phyloP scores from a whole-genome alignment of 495 filamentous ascomycete species.

The Xylaria cubensis region DNA sequence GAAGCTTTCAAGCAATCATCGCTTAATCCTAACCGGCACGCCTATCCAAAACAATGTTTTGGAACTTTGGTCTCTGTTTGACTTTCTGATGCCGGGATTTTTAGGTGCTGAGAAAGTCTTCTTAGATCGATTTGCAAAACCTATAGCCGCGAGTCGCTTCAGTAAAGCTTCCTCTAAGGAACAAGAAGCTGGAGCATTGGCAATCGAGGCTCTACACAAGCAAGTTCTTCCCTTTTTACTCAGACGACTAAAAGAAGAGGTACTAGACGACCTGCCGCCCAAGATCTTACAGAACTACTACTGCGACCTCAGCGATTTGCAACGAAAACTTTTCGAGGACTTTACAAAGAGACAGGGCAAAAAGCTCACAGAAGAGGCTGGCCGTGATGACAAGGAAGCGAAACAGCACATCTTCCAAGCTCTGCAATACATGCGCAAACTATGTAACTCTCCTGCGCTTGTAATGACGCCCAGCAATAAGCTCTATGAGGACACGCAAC shows the following conservation, averaged over 20 bases:
- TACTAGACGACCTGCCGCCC: slow-evolving; percentile 92
- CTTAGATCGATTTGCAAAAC: slow-evolving; percentile 95
- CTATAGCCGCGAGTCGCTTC: slow-evolving; percentile 92
- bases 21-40: slow-evolving; percentile 93
- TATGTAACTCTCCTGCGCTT: slow-evolving; percentile 95
- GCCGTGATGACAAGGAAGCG: slow-evolving; percentile 80
- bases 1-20: slow-evolving; percentile 84
- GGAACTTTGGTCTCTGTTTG: slow-evolving; percentile 98
- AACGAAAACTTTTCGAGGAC: slow-evolving; percentile 93
- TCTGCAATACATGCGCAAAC: slow-evolving; percentile 97
- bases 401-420: slow-evolving; percentile 99
- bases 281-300: slow-evolving; percentile 99
- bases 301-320: slow-evolving; percentile 95
- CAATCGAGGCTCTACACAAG: slow-evolving; percentile 96
- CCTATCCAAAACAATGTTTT: slow-evolving; percentile 98
- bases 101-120: slow-evolving; percentile 98
- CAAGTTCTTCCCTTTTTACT: slow-evolving; percentile 97
- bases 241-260: slow-evolving; percentile 96
- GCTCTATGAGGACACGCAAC: slow-evolving; percentile 84
- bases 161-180: slow-evolving; percentile 98
- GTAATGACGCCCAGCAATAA: slow-evolving; percentile 94
- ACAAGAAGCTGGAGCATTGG: slow-evolving; percentile 94
- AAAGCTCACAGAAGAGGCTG: slow-evolving; percentile 77
- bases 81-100: slow-evolving; percentile 99
- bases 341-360: slow-evolving; percentile 93